These are phyloP conservation scores for Geotrichum aggregatum DNA, from an alignment of 1,139 yeast species.

Conservation along the genomic window DNA sequence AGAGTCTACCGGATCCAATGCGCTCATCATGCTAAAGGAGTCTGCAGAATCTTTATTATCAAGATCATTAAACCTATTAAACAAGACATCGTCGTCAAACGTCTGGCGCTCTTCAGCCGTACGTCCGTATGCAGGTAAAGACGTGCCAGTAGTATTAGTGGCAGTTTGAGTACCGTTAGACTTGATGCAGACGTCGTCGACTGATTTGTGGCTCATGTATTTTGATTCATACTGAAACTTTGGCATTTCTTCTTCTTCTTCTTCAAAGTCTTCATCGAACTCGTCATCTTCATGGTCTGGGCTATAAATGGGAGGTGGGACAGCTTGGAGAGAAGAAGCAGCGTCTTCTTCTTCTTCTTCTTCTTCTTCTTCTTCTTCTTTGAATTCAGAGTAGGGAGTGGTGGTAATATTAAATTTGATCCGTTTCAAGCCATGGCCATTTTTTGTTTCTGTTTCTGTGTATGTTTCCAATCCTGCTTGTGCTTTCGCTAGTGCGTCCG, in stretches of 20 bases:
- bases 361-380: too few relatives aligned
- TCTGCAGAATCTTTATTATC: not conserved
- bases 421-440: not conserved
- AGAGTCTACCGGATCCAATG: too few relatives aligned
- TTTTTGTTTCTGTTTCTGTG: not conserved
- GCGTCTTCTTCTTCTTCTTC: too few relatives aligned
- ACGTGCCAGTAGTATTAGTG: too few relatives aligned
- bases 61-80: not conserved
- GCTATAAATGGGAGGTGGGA: not conserved
- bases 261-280: not conserved
- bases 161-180: too few relatives aligned
- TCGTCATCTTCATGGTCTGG: not conserved
- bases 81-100: not conserved
- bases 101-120: not conserved
- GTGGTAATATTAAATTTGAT: not conserved
- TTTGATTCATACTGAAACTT: not conserved
- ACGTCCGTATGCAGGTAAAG: too few relatives aligned
- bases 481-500: too few relatives aligned
- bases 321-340: not conserved
- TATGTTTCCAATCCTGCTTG: not conserved
- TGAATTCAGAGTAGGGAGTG: too few relatives aligned
- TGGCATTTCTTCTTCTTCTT: not conserved
- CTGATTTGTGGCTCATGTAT: not conserved
- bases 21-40: not conserved
- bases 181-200: not conserved